Conservation (phyloP, 2,329 filamentous ascomycete genomes). For the Fragosphaeria purpurea region DNA sequence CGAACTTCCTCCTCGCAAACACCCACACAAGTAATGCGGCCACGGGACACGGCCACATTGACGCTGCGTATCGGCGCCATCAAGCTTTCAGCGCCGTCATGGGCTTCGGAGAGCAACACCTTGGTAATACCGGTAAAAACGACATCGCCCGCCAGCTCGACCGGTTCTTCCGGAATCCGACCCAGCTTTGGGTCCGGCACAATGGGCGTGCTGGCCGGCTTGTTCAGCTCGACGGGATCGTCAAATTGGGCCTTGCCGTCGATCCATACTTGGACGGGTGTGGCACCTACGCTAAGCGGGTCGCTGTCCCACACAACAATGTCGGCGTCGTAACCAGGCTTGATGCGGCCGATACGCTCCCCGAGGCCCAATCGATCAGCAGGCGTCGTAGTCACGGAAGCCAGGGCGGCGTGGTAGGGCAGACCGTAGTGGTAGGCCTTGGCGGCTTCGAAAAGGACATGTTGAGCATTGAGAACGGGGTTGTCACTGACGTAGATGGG, state of each 20-base stretch:
- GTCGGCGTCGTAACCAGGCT: conserved; percentile 52
- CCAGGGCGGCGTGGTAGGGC: conserved; percentile 49
- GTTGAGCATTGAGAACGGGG: conserved; percentile 59
- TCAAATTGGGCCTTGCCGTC: conserved; percentile 50
- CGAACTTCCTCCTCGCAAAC: conserved; percentile 35
- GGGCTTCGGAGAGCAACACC: conserved; percentile 37
- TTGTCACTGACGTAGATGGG: conserved; percentile 63
- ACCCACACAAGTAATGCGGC: conserved; percentile 46
- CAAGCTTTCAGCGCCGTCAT: conserved; percentile 15
- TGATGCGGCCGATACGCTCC: conserved; percentile 49
- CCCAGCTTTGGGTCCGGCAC: conserved; percentile 29
- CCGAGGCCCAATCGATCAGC: conserved; percentile 48
- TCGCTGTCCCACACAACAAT: conserved; percentile 54
- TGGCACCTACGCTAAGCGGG: conserved; percentile 48
- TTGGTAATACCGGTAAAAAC: conserved; percentile 48
- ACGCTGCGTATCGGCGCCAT: conserved; percentile 10
- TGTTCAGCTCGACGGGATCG: conserved; percentile 42
- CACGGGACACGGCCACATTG: conserved; percentile 26
- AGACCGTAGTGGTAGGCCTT: conserved; percentile 51
- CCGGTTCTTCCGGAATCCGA: conserved; percentile 31
- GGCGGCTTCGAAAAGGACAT: conserved; percentile 56
- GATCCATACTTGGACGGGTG: conserved; percentile 54
- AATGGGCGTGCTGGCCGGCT: conserved; percentile 32
- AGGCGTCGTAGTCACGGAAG: conserved; percentile 48
- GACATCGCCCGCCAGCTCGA: conserved; percentile 28